Evolutionary conservation across 1,284 basidiomycete species (phyloP).

Genomic region (Malassezia equina): DNA sequence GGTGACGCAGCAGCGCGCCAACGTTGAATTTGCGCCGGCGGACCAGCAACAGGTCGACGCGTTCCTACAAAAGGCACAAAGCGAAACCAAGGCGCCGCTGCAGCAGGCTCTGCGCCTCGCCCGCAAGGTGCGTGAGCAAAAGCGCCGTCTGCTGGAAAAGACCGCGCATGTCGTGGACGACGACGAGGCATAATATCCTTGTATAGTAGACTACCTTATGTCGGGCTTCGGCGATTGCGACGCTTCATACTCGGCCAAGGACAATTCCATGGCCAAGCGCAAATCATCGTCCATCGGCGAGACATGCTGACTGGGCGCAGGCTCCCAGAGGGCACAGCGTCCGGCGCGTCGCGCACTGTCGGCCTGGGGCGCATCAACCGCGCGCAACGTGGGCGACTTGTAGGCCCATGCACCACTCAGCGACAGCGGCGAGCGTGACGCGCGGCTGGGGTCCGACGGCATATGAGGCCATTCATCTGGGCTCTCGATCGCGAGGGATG

Average conservation of each 20-base stretch:
- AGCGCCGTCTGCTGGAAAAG: conserved; percentile 33
- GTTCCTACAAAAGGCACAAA: conserved; percentile 23
- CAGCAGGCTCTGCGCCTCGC: conserved; percentile 35
- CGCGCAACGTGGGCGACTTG: conserved; percentile 4
- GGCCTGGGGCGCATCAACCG: background rate
- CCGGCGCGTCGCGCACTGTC: background rate
- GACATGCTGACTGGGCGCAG: background rate
- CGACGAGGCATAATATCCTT: conserved; percentile 17
- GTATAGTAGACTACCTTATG: background rate
- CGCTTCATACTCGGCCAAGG: conserved; percentile 32
- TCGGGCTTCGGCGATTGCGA: background rate
- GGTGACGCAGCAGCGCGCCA: conserved; percentile 29
- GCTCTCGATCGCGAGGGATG: conserved; percentile 3
- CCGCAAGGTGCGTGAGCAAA: conserved; percentile 43
- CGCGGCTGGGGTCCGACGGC: background rate
- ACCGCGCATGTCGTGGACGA: conserved; percentile 25
- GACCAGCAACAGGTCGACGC: conserved; percentile 17
- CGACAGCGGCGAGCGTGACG: conserved; percentile 4
- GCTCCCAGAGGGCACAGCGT: background rate
- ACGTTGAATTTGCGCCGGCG: conserved; percentile 42
- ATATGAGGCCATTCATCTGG: conserved; percentile 12
- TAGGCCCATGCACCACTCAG: conserved; percentile 15
- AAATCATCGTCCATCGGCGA: conserved; percentile 30
- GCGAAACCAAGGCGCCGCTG: conserved; percentile 33
- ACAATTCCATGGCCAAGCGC: conserved; percentile 33